Percentiles rank a stretch among this genome's conserved stretches.
Conservation (phyloP, 2,329 filamentous ascomycete species). For the Pseudocercospora musae region DNA sequence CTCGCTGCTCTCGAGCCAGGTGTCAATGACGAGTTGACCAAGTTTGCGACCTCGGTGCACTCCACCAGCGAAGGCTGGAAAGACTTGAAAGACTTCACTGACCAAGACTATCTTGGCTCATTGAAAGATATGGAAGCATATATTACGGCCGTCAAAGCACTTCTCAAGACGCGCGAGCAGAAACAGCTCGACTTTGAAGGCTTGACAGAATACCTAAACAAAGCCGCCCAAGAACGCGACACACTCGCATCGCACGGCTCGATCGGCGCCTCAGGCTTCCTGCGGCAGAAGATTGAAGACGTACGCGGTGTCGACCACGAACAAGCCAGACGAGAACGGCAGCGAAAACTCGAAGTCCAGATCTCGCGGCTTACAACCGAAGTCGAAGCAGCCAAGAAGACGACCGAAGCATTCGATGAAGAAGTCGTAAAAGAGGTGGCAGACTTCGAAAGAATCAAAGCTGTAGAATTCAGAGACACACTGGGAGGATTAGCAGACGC, state of each 20-base stretch:
- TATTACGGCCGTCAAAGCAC: conserved; percentile 76
- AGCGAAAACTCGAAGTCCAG: conserved; percentile 84
- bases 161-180: conserved; percentile 90
- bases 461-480: conserved; percentile 79
- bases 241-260: conserved; percentile 60
- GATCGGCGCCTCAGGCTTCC: conserved; percentile 76
- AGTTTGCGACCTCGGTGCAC: conserved; percentile 82
- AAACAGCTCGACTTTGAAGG: conserved; percentile 98
- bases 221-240: conserved; percentile 83
- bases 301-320: conserved; percentile 96
- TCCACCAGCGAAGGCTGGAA: conserved; percentile 76
- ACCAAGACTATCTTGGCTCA: conserved; percentile 91
- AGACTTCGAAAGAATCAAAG: conserved; percentile 96
- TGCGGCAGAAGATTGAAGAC: conserved; percentile 93
- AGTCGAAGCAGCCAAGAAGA: conserved; percentile 81
- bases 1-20: conserved; percentile 85
- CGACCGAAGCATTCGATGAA: conserved; percentile 90
- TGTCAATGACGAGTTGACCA: conserved; percentile 75
- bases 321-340: conserved; percentile 78
- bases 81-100: conserved; percentile 82
- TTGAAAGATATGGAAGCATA: conserved; percentile 96
- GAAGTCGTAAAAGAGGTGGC: conserved; percentile 89
- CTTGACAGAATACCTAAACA: conserved; percentile 90
- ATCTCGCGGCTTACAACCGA: conserved; percentile 89
- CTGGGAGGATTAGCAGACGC: conserved; percentile 78